phyloP scores from a whole-genome alignment of 192 early-diverging fungal species.

The Thamnidium elegans region DNA sequence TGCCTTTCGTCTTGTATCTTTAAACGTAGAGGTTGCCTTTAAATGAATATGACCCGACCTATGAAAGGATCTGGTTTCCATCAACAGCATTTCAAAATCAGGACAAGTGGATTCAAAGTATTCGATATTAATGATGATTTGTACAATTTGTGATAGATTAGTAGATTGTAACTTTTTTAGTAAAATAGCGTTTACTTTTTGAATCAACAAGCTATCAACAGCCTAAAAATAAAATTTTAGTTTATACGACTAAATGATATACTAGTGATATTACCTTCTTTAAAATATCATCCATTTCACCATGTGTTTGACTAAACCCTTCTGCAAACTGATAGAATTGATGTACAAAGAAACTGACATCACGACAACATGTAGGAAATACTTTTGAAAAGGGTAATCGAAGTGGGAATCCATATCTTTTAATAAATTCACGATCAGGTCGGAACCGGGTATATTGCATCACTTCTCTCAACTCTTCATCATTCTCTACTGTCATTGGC shows the following conservation, averaged over 20 bases:
- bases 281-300: conserved; percentile 85
- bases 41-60: conserved; percentile 57
- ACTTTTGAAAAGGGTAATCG: conserved; percentile 81
- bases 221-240: conserved; percentile 36
- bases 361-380: conserved; percentile 66
- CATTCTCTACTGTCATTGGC: conserved; percentile 66
- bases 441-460: conserved; percentile 61
- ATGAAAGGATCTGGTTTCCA: conserved; percentile 60
- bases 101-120: conserved; percentile 65
- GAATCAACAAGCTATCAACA: conserved; percentile 68
- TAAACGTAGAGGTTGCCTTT: conserved; percentile 63
- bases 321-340: conserved; percentile 85
- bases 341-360: conserved; percentile 67
- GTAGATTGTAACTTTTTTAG: conserved; percentile 61
- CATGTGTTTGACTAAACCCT: conserved; percentile 76
- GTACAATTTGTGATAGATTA: conserved; percentile 79
- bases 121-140: conserved; percentile 82
- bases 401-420: conserved; percentile 57
- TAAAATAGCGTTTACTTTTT: conserved; percentile 66
- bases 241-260: background rate
- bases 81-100: conserved; percentile 77
- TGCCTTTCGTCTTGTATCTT: conserved; percentile 62
- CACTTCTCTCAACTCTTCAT: conserved; percentile 63
- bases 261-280: conserved; percentile 53
- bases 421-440: conserved; percentile 42